Base-by-base conservation (phyloP, 108 stramenopile genomes). In the Nitzschia putrida region DNA sequence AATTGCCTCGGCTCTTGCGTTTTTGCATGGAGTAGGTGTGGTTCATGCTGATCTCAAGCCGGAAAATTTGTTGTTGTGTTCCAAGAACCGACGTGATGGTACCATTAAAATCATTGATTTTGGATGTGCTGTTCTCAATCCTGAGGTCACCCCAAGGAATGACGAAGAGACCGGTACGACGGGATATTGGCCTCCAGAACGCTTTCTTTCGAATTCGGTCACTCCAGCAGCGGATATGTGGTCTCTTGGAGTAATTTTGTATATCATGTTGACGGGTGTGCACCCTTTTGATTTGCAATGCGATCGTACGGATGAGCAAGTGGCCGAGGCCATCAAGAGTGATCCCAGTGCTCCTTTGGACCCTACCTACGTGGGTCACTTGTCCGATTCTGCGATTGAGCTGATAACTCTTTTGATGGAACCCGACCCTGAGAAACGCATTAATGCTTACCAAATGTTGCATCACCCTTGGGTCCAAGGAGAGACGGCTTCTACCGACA, bases 391-490 rank as follows among this genome's bases (percentile, higher is more conserved):
- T 34, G 90, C 91, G 21, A 55, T 71, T 56, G 90, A 95, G 67
- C 68, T 95, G 12, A 92, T 95, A 20, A 67, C 75, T 50, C 47
- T 76, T 21, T 71, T 92, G n/a, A 89, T 95, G 87, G 75, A 80
- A 26, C 66, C 78, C 47, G 72, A 92, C 74, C 88, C 91, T 0
- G 76, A 79, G 10, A 61, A 77, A 21, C 70, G 94, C 22, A 71
- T 95, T 18, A 81, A 88, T 5, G 94, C 94, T 11, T 78, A 74
- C 57, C 85, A 91, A 66, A 63, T 93, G 63, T 78, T 95, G 53
- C 80, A 91, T 64, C 91, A 95, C 75, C 90, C 90, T 0, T 95
- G 94, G 94, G 88, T 95, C 10, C 83, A 77, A 20, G 93, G 93
- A 53, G 84, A 84, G 58, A 89, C 93, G 12, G 88, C 93, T 16